A percentile compares a stretch with the other conserved stretches of the same genome.
Evolutionary conservation across 176 grass and related monocot species (phyloP).

Genomic region (Carex littledalei): DNA sequence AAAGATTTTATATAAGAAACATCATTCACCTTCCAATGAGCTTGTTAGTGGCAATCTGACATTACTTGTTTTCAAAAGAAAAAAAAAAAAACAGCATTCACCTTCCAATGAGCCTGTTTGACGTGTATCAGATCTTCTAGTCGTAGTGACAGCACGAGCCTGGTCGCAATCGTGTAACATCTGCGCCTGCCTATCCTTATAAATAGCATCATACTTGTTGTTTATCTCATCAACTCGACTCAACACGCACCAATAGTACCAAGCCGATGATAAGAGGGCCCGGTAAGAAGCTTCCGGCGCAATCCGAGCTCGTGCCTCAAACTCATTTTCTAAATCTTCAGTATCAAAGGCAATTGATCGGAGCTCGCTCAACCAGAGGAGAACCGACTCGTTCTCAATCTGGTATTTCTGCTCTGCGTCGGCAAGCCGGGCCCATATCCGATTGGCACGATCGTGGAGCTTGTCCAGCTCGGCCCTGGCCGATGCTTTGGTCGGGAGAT

Average conservation of each 20-base stretch:
- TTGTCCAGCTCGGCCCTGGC: background rate
- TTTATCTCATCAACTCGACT: slow-evolving; percentile 15
- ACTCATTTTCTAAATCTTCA: slow-evolving; percentile 28
- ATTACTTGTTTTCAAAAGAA: background rate
- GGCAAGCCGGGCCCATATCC: slow-evolving; percentile 1
- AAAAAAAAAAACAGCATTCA: background rate
- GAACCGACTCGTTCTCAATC: slow-evolving; percentile 12
- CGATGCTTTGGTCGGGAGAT: background rate
- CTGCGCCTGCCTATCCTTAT: background rate
- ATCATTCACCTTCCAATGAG: too few species aligned
- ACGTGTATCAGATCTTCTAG: background rate
- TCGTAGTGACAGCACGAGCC: background rate
- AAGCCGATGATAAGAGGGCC: background rate
- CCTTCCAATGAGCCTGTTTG: background rate
- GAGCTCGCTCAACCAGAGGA: slow-evolving; percentile 27
- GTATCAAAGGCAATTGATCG: slow-evolving; percentile 15
- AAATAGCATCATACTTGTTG: slow-evolving; percentile 6
- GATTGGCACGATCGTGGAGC: background rate
- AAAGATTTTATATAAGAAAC: too few species aligned
- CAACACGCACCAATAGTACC: background rate
- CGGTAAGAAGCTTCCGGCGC: background rate
- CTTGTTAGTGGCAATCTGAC: too few species aligned
- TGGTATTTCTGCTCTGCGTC: slow-evolving; percentile 28
- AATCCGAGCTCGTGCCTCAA: background rate
- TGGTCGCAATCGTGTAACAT: background rate